Base-by-base conservation (phyloP, 2,329 filamentous ascomycete genomes). In the Aureobasidium namibiae region DNA sequence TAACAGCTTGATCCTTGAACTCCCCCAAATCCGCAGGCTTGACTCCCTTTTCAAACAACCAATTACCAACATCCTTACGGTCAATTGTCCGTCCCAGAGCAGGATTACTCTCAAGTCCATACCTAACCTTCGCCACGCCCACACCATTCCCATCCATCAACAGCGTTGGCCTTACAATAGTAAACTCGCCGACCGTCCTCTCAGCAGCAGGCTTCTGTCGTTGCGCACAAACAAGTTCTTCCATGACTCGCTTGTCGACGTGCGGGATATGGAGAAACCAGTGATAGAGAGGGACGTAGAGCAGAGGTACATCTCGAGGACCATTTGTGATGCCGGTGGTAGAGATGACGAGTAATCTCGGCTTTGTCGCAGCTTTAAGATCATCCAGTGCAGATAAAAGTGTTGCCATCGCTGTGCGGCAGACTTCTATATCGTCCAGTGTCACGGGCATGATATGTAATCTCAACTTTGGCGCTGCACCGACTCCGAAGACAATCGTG, bases 401-500 rank as follows among this genome's bases (percentile, higher is more conserved):
- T 1, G 66, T 65, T 1, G 49, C 41, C 38, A 69, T 69, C 18
- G 67, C 70, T 21, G 65, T 65, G 29, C 68, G 66, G 63, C 74
- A 76, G 45, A 76, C 63, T 1, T 61, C 65, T 3, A 69, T 65
- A 46, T 76, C 70, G 10, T 65, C 61, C 0, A 74, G 56, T 2
- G 64, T 65, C n/a, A 75, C 50, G 1, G 73, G 73, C 5, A 61
- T 45, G 8, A 68, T 36, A n/a, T 60, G 41, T 53, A 60, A 60
- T 56, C 70, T 64, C 14, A 73, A 45, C 21, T 58, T 59, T 18
- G 66, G 67, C 4, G 46, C 60, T 24, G 67, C 68, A 59, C 80
- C 80, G 34, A 83, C 72, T 16, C 79, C 80, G 31, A 70, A 74
- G 48, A 80, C 62, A 59, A 82, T 76, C 9, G 71, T 68, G 62